Percentiles rank a stretch among this genome's conserved stretches.
Conservation (phyloP, 2,329 filamentous ascomycete species). For the Triangularia verruculosa region DNA sequence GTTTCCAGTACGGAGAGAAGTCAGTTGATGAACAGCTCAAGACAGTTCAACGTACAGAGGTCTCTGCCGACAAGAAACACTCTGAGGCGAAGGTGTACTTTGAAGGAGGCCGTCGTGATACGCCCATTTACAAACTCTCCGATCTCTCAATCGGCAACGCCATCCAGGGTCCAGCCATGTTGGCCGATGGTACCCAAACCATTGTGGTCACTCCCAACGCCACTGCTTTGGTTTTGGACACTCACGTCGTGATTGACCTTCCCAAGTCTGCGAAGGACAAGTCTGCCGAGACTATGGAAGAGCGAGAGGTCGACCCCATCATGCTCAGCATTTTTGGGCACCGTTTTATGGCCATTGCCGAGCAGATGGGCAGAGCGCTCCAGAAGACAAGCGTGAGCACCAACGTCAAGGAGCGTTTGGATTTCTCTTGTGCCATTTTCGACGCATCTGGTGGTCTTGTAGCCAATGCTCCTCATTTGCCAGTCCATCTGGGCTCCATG, state of each 20-base stretch:
- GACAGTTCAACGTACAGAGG: conserved; percentile 59
- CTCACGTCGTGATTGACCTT: conserved; percentile 86
- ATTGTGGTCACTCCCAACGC: conserved; percentile 83
- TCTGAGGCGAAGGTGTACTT: conserved; percentile 75
- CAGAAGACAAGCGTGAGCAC: conserved; percentile 79
- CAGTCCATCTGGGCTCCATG: conserved; percentile 80
- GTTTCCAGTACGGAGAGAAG: conserved; percentile 73
- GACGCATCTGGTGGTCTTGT: conserved; percentile 73
- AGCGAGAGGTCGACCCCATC: conserved; percentile 66
- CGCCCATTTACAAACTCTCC: conserved; percentile 78
- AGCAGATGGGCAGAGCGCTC: conserved; percentile 76
- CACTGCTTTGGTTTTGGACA: conserved; percentile 73
- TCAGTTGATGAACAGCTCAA: conserved; percentile 82
- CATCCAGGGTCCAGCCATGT: conserved; percentile 76
- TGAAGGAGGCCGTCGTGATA: conserved; percentile 72
- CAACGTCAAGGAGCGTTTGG: conserved; percentile 78
- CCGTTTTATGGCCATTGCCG: conserved; percentile 81
- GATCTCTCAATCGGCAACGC: conserved; percentile 69
- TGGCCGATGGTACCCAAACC: conserved; percentile 86
- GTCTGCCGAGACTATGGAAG: conserved; percentile 31
- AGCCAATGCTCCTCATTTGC: conserved; percentile 76
- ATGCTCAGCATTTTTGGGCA: conserved; percentile 77
- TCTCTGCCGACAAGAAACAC: conserved; percentile 59
- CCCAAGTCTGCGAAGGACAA: conserved; percentile 42
- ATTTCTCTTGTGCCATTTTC: conserved; percentile 81